Base-by-base conservation (phyloP, 192 early-diverging fungal genomes). In the Phycomyces nitens region DNA sequence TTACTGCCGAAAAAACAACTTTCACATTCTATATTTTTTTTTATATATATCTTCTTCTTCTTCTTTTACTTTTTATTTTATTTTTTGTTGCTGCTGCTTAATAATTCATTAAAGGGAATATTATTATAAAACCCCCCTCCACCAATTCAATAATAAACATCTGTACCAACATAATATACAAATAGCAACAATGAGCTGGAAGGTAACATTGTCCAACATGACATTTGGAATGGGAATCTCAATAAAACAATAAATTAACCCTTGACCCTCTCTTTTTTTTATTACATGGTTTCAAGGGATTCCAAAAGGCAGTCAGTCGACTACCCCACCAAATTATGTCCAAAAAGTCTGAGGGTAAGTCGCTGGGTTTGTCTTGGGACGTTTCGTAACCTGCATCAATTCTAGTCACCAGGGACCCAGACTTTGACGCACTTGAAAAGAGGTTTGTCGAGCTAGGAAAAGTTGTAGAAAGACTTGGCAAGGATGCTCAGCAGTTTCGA, bases 261-360 rank as follows among this genome's bases (percentile, higher is more conserved):
- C 22, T 44, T 6, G 27, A 29, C 0, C 43, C n/a, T n/a, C n/a
- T n/a, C n/a, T 21, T 47, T 22, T 34, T 51, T 5, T 21, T 6
- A 47, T n/a, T 47, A 18, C 12, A 7, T 47, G 18, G 3, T 47
- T 57, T 22, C 22, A 56, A 67, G 71, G 71, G 71, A n/a, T 41
- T 73, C 29, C 71, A 73, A 73, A 94, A 94, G 75, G 91, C 91
- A 54, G 82, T 94, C 38, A 76, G 82, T 56, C 80, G 92, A 42
- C 82, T 94, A 72, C 92, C 92, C 23, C 88, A 87, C 53, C 84
- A 86, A 70, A 73, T 94, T 51, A 77, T 83, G 21, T 78, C 82
- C 56, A 84, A 84, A 60, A 83, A 83, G 57, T 44, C 38, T 34
- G 66, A 68, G 26, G 53, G 73, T 75, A 58, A 53, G 53, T 44